These are phyloP conservation scores for Phanerochaete carnosa DNA, from an alignment of 768 basidiomycete genomes.

Conservation along the genomic window DNA sequence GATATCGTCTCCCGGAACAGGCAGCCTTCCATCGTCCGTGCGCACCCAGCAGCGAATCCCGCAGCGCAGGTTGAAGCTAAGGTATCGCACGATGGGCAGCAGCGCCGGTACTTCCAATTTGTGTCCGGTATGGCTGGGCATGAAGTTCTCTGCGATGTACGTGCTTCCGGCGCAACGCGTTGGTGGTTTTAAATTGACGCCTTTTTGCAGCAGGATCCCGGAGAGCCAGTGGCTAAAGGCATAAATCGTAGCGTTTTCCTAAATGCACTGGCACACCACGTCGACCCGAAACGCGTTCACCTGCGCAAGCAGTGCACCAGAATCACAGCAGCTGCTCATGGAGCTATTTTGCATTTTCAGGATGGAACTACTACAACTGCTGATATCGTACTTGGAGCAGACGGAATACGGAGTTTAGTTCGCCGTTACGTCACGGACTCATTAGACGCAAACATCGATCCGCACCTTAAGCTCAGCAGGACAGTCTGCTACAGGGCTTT, in stretches of 20 bases:
- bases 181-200: too few species aligned
- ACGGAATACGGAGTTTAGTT: slow-evolving; percentile 33
- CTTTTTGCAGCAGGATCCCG: neutral
- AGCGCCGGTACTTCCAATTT: neutral
- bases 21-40: neutral
- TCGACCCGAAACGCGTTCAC: slow-evolving; percentile 40
- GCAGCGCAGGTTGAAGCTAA: too few species aligned
- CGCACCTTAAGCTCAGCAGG: slow-evolving; percentile 39
- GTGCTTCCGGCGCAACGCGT: neutral
- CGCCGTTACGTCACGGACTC: slow-evolving; percentile 35
- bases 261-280: slow-evolving; percentile 39
- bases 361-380: slow-evolving; percentile 46
- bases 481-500: slow-evolving; percentile 49
- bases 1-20: neutral
- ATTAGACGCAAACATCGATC: neutral
- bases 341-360: slow-evolving; percentile 37
- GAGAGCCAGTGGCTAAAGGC: neutral
- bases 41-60: too few species aligned
- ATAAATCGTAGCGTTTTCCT: slow-evolving; percentile 33
- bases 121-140: slow-evolving; percentile 1
- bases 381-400: slow-evolving; percentile 45
- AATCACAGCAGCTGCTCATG: slow-evolving; percentile 2
- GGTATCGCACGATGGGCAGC: neutral
- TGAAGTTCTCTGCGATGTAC: slow-evolving; percentile 3
- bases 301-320: slow-evolving; percentile 47